These are phyloP conservation scores for Prinsepia uniflora DNA, from an alignment of 306 rosid genomes.

Conservation along the genomic window DNA sequence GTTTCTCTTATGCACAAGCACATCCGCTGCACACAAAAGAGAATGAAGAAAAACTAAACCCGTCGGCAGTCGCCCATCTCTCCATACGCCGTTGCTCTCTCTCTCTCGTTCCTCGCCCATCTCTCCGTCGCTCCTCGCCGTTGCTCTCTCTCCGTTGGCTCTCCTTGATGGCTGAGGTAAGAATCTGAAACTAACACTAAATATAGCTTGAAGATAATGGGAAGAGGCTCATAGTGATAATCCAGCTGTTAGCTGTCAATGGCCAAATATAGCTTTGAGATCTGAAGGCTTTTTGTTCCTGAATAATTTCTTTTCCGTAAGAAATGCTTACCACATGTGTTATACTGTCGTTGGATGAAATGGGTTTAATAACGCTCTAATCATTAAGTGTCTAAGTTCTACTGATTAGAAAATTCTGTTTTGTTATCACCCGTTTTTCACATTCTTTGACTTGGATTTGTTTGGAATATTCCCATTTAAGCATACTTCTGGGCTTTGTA, in stretches of 20 bases:
- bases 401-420: neutral
- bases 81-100: no score
- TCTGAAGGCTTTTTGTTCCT: slow-evolving; percentile 8
- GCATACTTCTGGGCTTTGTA: neutral
- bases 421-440: neutral
- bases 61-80: no score
- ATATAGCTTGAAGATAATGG: slow-evolving; percentile 1
- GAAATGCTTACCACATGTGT: neutral
- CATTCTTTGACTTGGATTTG: neutral
- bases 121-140: no score
- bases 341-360: neutral
- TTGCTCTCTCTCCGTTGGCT: no score
- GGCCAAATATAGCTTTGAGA: slow-evolving; percentile 11
- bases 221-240: slow-evolving; percentile 11
- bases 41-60: no score
- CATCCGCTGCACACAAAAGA: no score
- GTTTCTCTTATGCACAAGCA: no score
- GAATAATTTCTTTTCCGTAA: neutral
- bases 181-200: no score
- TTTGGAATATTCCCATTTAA: neutral
- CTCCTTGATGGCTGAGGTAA: no score
- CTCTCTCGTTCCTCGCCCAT: no score
- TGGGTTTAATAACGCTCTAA: neutral
- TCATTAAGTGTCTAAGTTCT: neutral
- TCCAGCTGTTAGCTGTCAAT: neutral